phyloP scores from a whole-genome alignment of 1,284 basidiomycete genomes.

The Pseudozyma pruni region DNA sequence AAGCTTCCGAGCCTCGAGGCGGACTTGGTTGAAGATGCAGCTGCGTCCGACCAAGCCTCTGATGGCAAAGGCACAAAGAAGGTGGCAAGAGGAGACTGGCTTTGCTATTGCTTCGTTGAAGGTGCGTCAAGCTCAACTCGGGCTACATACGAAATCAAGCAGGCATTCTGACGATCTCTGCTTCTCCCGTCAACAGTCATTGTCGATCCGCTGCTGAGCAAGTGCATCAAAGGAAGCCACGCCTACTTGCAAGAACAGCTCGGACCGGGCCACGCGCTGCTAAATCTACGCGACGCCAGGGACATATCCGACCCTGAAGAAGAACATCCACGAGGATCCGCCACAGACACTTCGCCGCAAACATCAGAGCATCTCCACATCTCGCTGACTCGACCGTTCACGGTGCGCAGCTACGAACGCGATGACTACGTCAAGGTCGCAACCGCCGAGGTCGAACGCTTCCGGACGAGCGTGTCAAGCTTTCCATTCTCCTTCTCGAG shows the following conservation, averaged over 20 bases:
- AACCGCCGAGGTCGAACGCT: not conserved
- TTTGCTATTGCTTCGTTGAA: constrained; percentile 50
- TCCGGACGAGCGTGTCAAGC: constrained; percentile 11
- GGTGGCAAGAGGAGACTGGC: constrained; percentile 39
- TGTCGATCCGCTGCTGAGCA: constrained; percentile 7
- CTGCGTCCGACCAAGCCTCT: not conserved
- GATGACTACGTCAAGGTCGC: constrained; percentile 35
- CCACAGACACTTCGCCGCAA: too few relatives aligned
- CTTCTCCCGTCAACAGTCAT: not conserved
- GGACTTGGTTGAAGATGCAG: constrained; percentile 3
- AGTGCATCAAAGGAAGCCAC: constrained; percentile 6
- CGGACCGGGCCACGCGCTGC: constrained; percentile 5
- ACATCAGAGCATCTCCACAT: constrained; percentile 24
- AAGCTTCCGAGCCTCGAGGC: constrained; percentile 24
- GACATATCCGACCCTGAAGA: too few relatives aligned
- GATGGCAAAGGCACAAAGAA: not conserved
- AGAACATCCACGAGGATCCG: not conserved
- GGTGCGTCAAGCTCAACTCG: constrained; percentile 13
- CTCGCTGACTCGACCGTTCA: constrained; percentile 50
- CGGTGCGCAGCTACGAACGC: constrained; percentile 41
- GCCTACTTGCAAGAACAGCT: constrained; percentile 10
- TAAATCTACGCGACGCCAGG: constrained; percentile 6
- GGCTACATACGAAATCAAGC: too few relatives aligned
- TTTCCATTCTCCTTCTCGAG: constrained; percentile 41
- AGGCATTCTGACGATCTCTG: not conserved